Percentiles rank a stretch among this genome's conserved stretches.
Conservation (phyloP, 768 basidiomycete genomes). For the Tulasnella sp. region DNA sequence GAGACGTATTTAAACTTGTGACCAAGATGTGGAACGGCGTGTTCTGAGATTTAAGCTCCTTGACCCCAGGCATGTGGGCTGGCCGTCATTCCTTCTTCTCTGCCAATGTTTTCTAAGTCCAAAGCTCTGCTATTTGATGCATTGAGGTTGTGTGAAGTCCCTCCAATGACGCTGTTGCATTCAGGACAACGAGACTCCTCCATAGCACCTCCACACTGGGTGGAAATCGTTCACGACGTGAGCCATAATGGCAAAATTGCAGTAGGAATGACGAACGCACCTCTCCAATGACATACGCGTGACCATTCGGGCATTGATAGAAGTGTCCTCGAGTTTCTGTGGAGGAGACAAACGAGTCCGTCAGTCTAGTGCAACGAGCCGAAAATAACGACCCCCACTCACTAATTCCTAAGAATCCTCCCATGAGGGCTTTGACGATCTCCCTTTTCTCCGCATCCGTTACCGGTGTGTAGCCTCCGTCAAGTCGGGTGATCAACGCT, state of each 20-base stretch:
- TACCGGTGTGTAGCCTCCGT: constrained; percentile 36
- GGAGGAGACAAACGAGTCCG: neutral
- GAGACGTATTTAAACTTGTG: neutral
- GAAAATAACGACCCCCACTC: too few relatives aligned
- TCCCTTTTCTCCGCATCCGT: constrained; percentile 42
- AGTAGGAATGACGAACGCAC: neutral
- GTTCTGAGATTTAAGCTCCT: neutral
- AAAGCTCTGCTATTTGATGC: constrained; percentile 12
- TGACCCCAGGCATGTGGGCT: neutral
- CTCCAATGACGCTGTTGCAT: constrained; percentile 18
- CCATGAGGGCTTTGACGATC: constrained; percentile 37
- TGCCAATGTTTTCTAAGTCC: constrained; percentile 11
- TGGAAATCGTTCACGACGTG: neutral
- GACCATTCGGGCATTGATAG: constrained; percentile 17
- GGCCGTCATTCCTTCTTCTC: neutral
- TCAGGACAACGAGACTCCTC: constrained; percentile 16
- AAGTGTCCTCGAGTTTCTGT: constrained; percentile 10
- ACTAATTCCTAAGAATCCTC: neutral
- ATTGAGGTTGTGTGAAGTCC: constrained; percentile 10
- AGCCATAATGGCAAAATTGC: neutral
- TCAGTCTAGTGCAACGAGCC: neutral
- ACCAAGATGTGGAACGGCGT: neutral
- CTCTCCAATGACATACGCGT: constrained; percentile 18
- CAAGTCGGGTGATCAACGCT: constrained; percentile 31
- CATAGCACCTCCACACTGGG: constrained; percentile 15